These are phyloP conservation scores for Sphagnum contortum DNA, from an alignment of 225 moss, liverwort and hornwort species.

Conservation along the genomic window DNA sequence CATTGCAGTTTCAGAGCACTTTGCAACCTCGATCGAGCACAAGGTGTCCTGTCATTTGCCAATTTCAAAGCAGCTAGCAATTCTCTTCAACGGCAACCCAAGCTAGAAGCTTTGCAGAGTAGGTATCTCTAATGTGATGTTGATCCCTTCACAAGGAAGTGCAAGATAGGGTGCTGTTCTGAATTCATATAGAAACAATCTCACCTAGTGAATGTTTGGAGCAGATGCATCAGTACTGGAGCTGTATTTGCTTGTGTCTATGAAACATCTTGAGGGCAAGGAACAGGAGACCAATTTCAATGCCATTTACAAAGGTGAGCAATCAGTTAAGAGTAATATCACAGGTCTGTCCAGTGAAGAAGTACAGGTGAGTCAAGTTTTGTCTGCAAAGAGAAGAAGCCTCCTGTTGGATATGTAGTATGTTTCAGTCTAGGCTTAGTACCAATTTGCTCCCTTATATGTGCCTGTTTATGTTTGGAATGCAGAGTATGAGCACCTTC, in stretches of 20 bases:
- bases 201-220: background rate
- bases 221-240: conserved; percentile 82
- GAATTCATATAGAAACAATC: background rate
- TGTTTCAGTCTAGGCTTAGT: background rate
- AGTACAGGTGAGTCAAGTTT: background rate
- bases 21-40: conserved; percentile 62
- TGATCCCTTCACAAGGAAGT: background rate
- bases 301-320: conserved; percentile 58
- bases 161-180: background rate
- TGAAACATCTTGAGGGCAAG: conserved; percentile 92
- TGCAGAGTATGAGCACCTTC: conserved; percentile 87
- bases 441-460: background rate
- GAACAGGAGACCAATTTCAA: conserved; percentile 82
- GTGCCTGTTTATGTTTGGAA: background rate
- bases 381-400: background rate
- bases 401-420: background rate
- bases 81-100: conserved; percentile 60
- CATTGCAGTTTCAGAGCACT: conserved; percentile 76
- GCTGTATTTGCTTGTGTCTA: conserved; percentile 85
- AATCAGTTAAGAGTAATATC: background rate
- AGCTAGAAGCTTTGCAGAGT: conserved; percentile 50
- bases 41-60: conserved; percentile 62
- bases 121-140: background rate
- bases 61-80: conserved; percentile 67
- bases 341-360: background rate